Conservation (phyloP, 768 basidiomycete species). For the Rhodocollybia butyracea region DNA sequence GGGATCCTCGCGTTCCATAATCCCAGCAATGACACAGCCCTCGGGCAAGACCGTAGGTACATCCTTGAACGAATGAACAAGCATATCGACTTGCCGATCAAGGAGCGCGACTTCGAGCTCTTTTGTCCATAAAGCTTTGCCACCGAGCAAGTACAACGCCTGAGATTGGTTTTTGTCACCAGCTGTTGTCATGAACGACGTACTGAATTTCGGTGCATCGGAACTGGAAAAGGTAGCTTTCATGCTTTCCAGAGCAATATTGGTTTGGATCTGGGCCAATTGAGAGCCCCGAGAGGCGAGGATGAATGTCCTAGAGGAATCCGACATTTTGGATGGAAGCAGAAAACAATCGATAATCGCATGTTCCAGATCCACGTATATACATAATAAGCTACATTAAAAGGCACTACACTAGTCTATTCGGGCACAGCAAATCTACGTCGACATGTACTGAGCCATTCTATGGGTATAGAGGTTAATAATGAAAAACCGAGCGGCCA, state of each 20-base stretch:
- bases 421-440: slow-evolving; percentile 31
- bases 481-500: slow-evolving; percentile 9
- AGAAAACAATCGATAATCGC: too few relatives aligned
- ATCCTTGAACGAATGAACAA: slow-evolving; percentile 92
- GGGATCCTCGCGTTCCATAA: slow-evolving; percentile 84
- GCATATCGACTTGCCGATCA: slow-evolving; percentile 75
- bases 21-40: slow-evolving; percentile 82
- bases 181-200: slow-evolving; percentile 58
- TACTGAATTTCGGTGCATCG: slow-evolving; percentile 34
- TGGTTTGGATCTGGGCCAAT: slow-evolving; percentile 88
- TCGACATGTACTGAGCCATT: slow-evolving; percentile 83
- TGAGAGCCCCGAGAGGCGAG: slow-evolving; percentile 86
- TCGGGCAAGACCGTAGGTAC: slow-evolving; percentile 85
- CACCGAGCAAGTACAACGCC: slow-evolving; percentile 81
- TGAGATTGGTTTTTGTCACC: slow-evolving; percentile 91
- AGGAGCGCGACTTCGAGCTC: slow-evolving; percentile 88
- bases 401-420: not conserved
- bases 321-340: not conserved
- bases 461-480: slow-evolving; percentile 30
- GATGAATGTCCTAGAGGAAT: slow-evolving; percentile 49
- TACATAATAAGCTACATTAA: not conserved
- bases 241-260: slow-evolving; percentile 69
- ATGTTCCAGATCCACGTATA: too few relatives aligned
- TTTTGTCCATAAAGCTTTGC: slow-evolving; percentile 94
- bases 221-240: slow-evolving; percentile 46